Evolutionary conservation across 2,329 filamentous ascomycete species (phyloP).

Genomic region (Calonectria montana): DNA sequence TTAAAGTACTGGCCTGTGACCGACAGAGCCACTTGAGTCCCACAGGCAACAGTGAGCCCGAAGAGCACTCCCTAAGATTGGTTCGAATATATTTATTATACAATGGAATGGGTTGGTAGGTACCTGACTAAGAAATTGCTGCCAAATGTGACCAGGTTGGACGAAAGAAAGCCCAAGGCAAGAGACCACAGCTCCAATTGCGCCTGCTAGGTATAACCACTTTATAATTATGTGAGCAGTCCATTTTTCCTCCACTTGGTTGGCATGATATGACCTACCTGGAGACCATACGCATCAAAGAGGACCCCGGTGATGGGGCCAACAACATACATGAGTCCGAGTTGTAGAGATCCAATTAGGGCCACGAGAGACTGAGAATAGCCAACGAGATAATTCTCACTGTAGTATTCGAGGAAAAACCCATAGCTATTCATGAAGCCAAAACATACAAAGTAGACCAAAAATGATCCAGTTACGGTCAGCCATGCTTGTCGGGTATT

Average conservation of each 20-base stretch:
- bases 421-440: constrained; percentile 1
- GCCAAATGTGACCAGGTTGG: not conserved
- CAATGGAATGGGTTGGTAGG: too few species aligned
- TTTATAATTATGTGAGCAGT: not conserved
- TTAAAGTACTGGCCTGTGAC: constrained; percentile 8
- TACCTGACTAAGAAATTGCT: constrained; percentile 2
- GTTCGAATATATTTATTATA: not conserved
- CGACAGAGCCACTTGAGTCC: not conserved
- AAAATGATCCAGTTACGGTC: not conserved
- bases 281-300: not conserved
- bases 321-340: not conserved
- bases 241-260: not conserved
- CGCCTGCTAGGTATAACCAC: not conserved
- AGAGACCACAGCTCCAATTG: not conserved
- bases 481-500: not conserved
- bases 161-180: not conserved
- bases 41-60: constrained; percentile 5
- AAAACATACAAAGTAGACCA: not conserved
- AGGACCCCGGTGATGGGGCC: not conserved
- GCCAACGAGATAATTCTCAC: not conserved
- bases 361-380: not conserved
- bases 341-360: not conserved
- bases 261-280: not conserved
- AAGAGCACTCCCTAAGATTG: not conserved
- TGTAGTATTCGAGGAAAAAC: not conserved